phyloP scores from a whole-genome alignment of 805 yeast genomes.

The Kazachstania bromeliacearum region DNA sequence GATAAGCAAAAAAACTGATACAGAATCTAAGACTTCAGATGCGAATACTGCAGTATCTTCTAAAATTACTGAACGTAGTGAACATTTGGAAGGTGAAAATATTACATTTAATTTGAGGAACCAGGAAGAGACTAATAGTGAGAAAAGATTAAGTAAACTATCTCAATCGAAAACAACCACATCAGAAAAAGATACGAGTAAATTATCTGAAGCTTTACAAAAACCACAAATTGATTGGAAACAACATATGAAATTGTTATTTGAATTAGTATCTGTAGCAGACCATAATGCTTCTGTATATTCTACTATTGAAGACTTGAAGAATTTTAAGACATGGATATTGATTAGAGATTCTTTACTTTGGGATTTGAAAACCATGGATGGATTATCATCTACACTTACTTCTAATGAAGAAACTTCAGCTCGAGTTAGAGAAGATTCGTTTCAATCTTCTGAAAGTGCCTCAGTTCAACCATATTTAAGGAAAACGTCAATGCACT shows the following conservation, averaged over 20 bases:
- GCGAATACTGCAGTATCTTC: background rate
- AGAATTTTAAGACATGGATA: constrained; percentile 27
- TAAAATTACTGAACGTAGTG: background rate
- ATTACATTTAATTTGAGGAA: too few relatives aligned
- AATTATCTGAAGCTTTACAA: constrained; percentile 7
- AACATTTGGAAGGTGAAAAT: background rate
- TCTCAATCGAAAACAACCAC: background rate
- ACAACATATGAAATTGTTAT: constrained; percentile 14
- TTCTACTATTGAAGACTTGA: constrained; percentile 23
- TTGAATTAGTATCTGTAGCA: constrained; percentile 23
- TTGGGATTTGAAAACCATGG: constrained; percentile 24
- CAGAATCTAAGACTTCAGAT: background rate
- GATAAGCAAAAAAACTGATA: constrained; percentile 12
- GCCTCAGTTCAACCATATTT: background rate
- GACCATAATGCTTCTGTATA: constrained; percentile 28
- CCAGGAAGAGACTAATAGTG: background rate
- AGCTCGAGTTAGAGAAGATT: background rate
- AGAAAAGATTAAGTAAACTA: background rate
- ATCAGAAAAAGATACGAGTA: constrained; percentile 2
- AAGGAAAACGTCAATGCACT: constrained; percentile 7
- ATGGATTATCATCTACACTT: constrained; percentile 1
- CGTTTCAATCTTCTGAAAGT: background rate
- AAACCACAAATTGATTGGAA: constrained; percentile 6
- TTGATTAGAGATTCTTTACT: constrained; percentile 26
- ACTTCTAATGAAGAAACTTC: background rate